Base-by-base conservation (phyloP, 805 yeast genomes). In the Schizosaccharomyces octosporus region DNA sequence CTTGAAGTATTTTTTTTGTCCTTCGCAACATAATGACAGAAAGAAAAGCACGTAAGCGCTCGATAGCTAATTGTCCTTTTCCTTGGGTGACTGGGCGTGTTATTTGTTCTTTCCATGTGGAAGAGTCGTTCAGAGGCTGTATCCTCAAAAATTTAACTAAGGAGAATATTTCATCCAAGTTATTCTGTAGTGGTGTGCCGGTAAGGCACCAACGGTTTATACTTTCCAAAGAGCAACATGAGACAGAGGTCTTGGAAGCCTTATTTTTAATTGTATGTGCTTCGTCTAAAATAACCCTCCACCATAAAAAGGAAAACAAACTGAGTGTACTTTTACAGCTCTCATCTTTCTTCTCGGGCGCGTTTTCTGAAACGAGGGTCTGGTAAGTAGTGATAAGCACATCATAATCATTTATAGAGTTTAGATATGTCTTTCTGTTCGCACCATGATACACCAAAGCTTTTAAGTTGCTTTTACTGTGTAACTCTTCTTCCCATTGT, bases 371-470 rank as follows among this genome's bases (percentile, higher is more conserved):
- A 17, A 69, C 63, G 55, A 90, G 71, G 0, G 93, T 95, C 0
- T 97, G 83, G 71, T 90, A 93, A 0, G 97, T 88, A 0, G 98
- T 93, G 66, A 93, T 73, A 17, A 93, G 78, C 4, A 93, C 95
- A 69, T 90, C 95, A 68, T 78, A 80, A 59, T 77, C 64, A 66
- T 48, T 74, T 69, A 67, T 36, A 27, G 45, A 55, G 13, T 45
- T 39, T 3, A 31, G 62, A 5, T 62, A 36, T 57, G 64, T 65
- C 5, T 64, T 51, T 6, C 66, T 64, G 13, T 62, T 59, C 1
- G 65, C 64, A 84, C 95, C 67, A 41, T 65, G 67, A 48, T 65
- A 65, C 17, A 65, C 62, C 9, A 61, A 45, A 2, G 63, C 66
- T 5, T 19, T 59, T 3, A 59, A 5, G 5, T 59, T 45, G 17